Evolutionary conservation across 2,329 filamentous ascomycete species (phyloP).

Genomic region (Diaporthe caulivora): DNA sequence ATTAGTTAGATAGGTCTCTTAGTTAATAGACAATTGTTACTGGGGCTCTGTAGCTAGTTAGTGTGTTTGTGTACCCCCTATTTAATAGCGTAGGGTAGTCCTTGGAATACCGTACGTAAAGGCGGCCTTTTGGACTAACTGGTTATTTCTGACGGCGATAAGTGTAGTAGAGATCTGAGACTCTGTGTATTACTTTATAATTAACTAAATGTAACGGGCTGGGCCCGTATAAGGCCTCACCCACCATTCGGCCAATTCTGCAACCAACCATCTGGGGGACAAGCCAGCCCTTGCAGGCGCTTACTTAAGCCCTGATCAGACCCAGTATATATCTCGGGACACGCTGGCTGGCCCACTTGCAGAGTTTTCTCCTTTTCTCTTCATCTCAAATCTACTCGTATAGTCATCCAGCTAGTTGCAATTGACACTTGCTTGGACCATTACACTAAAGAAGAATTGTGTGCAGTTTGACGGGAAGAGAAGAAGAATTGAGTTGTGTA

Average conservation of each 20-base stretch:
- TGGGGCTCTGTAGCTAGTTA: background rate
- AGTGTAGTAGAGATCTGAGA: background rate
- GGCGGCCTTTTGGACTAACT: background rate
- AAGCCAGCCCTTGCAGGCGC: no score
- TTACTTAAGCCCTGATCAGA: no score
- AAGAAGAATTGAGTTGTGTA: background rate
- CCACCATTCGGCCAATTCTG: no score
- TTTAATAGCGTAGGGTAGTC: background rate
- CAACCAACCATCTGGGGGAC: no score
- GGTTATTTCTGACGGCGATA: background rate
- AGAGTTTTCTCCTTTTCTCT: no score
- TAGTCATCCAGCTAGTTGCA: no score
- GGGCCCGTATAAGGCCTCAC: no score
- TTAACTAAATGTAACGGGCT: background rate
- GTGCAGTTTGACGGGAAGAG: background rate
- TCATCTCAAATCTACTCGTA: no score
- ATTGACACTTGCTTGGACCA: no score
- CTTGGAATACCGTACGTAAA: background rate
- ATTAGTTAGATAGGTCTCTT: background rate
- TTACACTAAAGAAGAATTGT: background rate
- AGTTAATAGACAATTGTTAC: background rate
- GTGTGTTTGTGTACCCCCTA: background rate
- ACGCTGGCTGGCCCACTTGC: no score
- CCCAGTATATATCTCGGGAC: no score
- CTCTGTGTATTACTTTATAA: background rate